Evolutionary conservation across 257 asterid genomes (phyloP).

Genomic region (Nicotiana tomentosiformis): DNA sequence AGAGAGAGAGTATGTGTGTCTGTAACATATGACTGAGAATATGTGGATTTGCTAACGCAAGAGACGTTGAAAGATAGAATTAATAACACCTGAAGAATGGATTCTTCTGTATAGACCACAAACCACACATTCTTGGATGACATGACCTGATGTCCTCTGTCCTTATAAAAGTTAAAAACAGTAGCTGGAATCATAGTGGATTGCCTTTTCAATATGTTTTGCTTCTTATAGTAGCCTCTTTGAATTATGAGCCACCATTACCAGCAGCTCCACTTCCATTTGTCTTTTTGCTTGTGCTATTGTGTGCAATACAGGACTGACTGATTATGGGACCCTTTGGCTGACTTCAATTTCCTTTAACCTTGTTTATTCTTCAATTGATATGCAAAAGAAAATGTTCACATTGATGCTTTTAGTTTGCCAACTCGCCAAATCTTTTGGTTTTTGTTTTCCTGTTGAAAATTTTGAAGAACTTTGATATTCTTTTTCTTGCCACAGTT

Average conservation of each 20-base stretch:
- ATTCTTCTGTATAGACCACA: neutral
- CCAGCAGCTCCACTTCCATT: conserved; percentile 27
- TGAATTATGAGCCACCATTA: conserved; percentile 44
- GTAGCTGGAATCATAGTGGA: conserved; percentile 21
- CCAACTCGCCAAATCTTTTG: neutral
- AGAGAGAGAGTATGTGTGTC: neutral
- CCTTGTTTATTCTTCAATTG: neutral
- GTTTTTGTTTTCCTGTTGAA: neutral
- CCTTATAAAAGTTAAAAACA: conserved; percentile 14
- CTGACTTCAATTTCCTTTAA: neutral
- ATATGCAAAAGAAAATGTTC: neutral
- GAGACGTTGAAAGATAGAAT: neutral
- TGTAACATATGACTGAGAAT: neutral
- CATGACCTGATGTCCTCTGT: conserved; percentile 13
- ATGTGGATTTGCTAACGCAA: neutral
- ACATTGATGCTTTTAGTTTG: no score
- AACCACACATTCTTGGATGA: neutral
- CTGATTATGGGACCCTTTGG: conserved; percentile 15
- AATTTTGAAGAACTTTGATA: neutral
- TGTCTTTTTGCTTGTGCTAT: conserved; percentile 19
- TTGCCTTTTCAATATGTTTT: conserved; percentile 24
- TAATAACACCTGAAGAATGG: neutral
- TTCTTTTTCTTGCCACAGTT: no score
- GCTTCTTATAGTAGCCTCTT: conserved; percentile 19
- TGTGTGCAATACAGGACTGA: conserved; percentile 13